A percentile compares a stretch with the other conserved stretches of the same genome.
These are phyloP conservation scores for Psidium friedrichsthalianum DNA, from an alignment of 345 rosid genomes.

Conservation along the genomic window DNA sequence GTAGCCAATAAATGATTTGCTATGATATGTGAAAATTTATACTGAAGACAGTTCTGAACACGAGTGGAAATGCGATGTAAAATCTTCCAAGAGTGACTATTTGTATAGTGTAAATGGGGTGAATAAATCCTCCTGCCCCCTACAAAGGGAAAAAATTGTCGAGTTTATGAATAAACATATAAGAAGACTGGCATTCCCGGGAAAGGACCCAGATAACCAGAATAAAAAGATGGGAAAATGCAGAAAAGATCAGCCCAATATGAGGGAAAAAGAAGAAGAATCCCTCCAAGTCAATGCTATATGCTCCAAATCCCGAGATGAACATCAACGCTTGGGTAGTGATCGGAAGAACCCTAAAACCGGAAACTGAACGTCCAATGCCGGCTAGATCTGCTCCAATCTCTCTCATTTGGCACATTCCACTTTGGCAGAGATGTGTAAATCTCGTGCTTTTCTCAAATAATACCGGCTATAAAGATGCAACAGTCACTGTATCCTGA, in stretches of 20 bases:
- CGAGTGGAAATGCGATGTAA: background rate
- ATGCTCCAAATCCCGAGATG: background rate
- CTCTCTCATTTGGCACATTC: background rate
- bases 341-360: constrained; percentile 31
- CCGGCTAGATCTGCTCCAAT: background rate
- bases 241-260: background rate
- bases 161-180: background rate
- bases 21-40: background rate
- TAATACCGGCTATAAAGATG: background rate
- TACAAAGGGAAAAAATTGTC: background rate
- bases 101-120: background rate
- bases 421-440: background rate
- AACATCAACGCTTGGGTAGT: constrained; percentile 36
- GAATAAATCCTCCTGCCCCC: background rate
- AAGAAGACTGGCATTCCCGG: background rate
- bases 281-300: background rate
- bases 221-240: background rate
- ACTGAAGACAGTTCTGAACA: background rate
- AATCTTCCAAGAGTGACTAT: background rate
- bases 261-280: background rate
- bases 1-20: background rate
- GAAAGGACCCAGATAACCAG: background rate
- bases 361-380: constrained; percentile 1
- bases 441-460: background rate
- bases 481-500: background rate